Evolutionary conservation across 306 rosid genomes (phyloP).

Genomic region (Cicer bijugum): DNA sequence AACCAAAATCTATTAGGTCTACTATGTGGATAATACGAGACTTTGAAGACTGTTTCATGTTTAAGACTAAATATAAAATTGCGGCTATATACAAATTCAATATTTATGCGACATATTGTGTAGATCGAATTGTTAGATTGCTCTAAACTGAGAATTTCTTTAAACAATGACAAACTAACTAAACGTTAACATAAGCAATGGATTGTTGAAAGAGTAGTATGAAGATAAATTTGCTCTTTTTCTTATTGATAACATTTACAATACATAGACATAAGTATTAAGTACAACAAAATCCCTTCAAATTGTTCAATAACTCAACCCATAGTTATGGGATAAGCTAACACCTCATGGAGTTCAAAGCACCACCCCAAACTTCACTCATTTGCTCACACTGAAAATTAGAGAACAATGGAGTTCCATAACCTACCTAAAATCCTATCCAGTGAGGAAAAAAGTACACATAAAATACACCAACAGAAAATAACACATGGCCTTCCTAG

Average conservation of each 20-base stretch:
- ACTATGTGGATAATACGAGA: too few species aligned
- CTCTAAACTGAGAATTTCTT: not conserved
- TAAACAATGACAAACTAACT: not conserved
- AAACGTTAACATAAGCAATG: not conserved
- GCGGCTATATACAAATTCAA: too few species aligned
- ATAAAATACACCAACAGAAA: conserved; percentile 32
- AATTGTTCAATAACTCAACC: conserved; percentile 3
- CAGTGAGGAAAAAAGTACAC: not conserved
- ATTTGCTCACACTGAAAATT: conserved; percentile 14
- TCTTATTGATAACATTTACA: not conserved
- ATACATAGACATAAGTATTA: conserved; percentile 15
- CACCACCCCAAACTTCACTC: conserved; percentile 6
- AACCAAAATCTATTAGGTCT: too few species aligned
- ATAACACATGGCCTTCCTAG: conserved; percentile 41
- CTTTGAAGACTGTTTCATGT: too few species aligned
- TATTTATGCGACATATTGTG: too few species aligned
- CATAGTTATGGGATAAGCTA: conserved; percentile 2
- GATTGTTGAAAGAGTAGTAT: not conserved
- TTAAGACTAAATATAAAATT: too few species aligned
- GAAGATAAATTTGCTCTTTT: not conserved
- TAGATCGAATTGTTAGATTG: not conserved
- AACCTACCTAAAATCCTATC: conserved; percentile 27
- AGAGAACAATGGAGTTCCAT: not conserved
- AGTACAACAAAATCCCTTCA: not conserved
- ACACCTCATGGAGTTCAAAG: conserved; percentile 18